Conservation (phyloP, 2,329 filamentous ascomycete genomes). For the Tolypocladium nubicola region DNA sequence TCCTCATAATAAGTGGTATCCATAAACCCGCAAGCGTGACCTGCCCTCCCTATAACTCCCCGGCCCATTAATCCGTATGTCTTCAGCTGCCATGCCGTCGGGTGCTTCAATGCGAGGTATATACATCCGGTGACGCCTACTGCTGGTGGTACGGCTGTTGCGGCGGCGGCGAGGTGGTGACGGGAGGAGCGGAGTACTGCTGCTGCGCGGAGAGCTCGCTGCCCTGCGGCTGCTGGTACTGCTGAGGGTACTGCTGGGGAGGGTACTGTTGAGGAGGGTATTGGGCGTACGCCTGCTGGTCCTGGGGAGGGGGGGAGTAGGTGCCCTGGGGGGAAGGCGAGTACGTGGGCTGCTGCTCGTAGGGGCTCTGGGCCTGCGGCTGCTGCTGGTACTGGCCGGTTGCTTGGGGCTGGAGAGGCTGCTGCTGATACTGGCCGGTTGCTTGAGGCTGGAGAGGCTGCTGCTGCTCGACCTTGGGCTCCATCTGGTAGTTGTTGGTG, state of each 20-base stretch:
- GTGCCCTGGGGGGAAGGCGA: conserved; percentile 8
- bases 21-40: not conserved
- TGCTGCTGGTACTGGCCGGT: conserved; percentile 8
- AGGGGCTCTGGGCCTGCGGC: conserved; percentile 15
- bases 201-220: conserved; percentile 1
- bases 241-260: conserved; percentile 9
- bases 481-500: conserved; percentile 17
- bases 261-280: conserved; percentile 5
- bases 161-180: not conserved
- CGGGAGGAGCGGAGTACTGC: not conserved
- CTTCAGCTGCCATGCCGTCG: not conserved
- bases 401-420: conserved; percentile 10
- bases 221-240: conserved; percentile 8
- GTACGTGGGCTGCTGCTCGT: conserved; percentile 16
- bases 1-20: not conserved
- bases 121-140: not conserved
- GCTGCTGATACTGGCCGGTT: conserved; percentile 8
- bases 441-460: conserved; percentile 10
- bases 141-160: conserved; percentile 3
- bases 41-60: not conserved
- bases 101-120: not conserved
- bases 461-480: conserved; percentile 18
- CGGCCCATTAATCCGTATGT: not conserved
- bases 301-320: conserved; percentile 13
- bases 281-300: conserved; percentile 10